A percentile compares a stretch with the other conserved stretches of the same genome.
Conservation (phyloP, 805 yeast species). For the Starmera amethionina region DNA sequence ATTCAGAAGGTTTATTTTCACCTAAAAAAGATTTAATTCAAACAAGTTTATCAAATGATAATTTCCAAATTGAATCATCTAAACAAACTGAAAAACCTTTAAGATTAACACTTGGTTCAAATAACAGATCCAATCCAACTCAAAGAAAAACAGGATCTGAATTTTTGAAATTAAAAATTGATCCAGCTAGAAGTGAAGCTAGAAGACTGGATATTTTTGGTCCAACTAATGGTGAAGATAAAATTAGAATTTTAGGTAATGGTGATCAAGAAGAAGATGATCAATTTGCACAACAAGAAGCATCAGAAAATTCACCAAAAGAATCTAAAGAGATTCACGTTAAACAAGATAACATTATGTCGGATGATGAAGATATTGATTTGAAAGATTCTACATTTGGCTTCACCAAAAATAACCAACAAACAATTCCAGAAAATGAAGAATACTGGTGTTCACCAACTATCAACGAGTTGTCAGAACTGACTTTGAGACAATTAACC, state of each 20-base stretch:
- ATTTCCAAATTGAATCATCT: background rate
- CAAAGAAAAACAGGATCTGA: constrained; percentile 11
- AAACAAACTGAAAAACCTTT: constrained; percentile 2
- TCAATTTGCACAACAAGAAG: background rate
- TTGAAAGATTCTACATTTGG: background rate
- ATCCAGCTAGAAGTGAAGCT: constrained; percentile 32
- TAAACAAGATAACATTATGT: background rate
- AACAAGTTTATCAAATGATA: constrained; percentile 9
- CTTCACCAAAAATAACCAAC: background rate
- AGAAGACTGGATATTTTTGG: constrained; percentile 29
- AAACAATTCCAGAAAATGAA: constrained; percentile 1
- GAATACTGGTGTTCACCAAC: constrained; percentile 74
- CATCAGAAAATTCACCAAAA: background rate
- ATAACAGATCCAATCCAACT: constrained; percentile 19
- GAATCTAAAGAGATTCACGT: too few relatives aligned
- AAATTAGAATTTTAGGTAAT: constrained; percentile 17
- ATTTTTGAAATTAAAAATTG: constrained; percentile 26
- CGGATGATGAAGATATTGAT: background rate
- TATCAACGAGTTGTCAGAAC: constrained; percentile 33
- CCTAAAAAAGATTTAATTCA: constrained; percentile 19
- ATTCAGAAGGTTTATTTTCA: constrained; percentile 28
- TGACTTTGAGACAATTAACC: constrained; percentile 38
- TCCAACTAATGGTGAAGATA: constrained; percentile 16
- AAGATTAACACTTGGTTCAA: constrained; percentile 4
- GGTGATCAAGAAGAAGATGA: constrained; percentile 2